These are phyloP conservation scores for Scutellaria barbata DNA, from an alignment of 257 asterid species.

Conservation along the genomic window DNA sequence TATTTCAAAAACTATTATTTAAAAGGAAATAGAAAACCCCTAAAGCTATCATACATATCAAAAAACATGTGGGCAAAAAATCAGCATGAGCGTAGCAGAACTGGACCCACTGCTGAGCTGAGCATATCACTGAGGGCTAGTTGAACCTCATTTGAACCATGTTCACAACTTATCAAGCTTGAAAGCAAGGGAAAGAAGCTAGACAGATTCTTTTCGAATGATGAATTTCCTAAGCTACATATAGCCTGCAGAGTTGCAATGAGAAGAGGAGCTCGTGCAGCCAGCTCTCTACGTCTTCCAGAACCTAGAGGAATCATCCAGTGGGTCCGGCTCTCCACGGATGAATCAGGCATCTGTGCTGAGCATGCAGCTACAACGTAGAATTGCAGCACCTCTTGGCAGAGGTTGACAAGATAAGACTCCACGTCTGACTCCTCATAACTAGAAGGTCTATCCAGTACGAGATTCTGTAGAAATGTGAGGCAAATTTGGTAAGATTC, in stretches of 20 bases:
- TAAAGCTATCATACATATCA: constrained; percentile 54
- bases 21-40: constrained; percentile 31
- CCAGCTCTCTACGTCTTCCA: constrained; percentile 81
- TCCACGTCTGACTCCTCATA: constrained; percentile 73
- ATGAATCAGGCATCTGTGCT: constrained; percentile 49
- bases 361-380: constrained; percentile 68
- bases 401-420: constrained; percentile 76
- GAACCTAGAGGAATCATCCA: constrained; percentile 94
- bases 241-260: constrained; percentile 89
- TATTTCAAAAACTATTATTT: constrained; percentile 46
- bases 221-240: constrained; percentile 70
- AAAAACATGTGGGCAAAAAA: constrained; percentile 30
- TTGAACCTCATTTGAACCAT: constrained; percentile 94
- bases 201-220: constrained; percentile 75
- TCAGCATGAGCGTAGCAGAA: constrained; percentile 84
- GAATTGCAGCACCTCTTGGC: constrained; percentile 79
- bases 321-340: constrained; percentile 46
- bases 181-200: constrained; percentile 81
- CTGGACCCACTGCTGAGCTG: constrained; percentile 80
- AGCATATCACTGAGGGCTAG: constrained; percentile 86
- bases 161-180: constrained; percentile 88
- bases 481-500: constrained; percentile 96
- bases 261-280: constrained; percentile 92
- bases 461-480: constrained; percentile 78
- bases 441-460: constrained; percentile 59